Evolutionary conservation across 768 basidiomycete genomes (phyloP), one percentile per base, ranked within the genome.

Genomic region (Pleurotus ostreatus): DNA sequence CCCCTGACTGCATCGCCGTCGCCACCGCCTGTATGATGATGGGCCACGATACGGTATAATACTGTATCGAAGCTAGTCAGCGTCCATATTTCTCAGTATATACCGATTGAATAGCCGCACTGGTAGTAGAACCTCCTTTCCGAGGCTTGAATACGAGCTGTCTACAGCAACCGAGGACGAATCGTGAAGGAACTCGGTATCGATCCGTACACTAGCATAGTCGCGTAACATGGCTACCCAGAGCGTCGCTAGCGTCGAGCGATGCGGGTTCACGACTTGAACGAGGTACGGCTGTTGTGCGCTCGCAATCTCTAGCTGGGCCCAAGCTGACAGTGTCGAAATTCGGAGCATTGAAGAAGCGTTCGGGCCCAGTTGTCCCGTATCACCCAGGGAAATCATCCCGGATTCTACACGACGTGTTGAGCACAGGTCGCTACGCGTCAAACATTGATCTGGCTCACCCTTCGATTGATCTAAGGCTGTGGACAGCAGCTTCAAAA

Each of bases 311-410:
- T 93, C 84, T 13, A 99, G 76, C 66, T 96, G 88, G 5, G 95
- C 95, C 96, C 96, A 99, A 1, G 95, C 96, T 1, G 94, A 90
- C 38, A 98, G 74, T 1, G 92, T 90, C 1, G 95, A 94, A 22
- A 98, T 89, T 53, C 93, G 83, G 48, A 99, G 73, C 92, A 97
- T 96, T 39, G 94, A 88, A 0, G 94, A 91, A 2, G 95, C 96
- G 63, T 98, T 98, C 3, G 95, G 91, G 58, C 93, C 92, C 9
- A 95, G 76, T 65, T 96, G 87, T 15, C 84, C 84, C 0, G 91
- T 83, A 59, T 93, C 92, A 1, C 96, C 96, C 16, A 97, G 78
- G 5, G 90, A 87, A 3, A 93, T 69, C 77, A 87, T 91, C 2
- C 89, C 89, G 4, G 89, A 83, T 56, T 89, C 95, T 97, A 62